These are phyloP conservation scores for Apostasia ramifera DNA, from an alignment of 106 monocot genomes.

Conservation along the genomic window DNA sequence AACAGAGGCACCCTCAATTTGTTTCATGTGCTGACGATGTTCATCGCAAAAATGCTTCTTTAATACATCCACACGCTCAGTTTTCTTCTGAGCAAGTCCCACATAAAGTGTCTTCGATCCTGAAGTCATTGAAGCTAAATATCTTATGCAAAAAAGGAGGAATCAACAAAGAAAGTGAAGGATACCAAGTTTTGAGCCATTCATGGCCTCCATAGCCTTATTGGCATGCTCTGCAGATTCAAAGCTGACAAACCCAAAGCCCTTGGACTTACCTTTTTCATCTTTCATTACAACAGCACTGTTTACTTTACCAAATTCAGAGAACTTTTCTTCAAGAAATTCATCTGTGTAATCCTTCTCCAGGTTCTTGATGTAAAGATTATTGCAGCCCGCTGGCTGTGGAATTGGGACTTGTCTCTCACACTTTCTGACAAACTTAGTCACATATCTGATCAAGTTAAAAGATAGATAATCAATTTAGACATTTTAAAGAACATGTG, in stretches of 20 bases:
- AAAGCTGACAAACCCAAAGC: conserved; percentile 71
- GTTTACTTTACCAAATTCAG: conserved; percentile 36
- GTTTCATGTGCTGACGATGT: neutral
- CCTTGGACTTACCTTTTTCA: conserved; percentile 30
- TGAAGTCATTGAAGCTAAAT: conserved; percentile 4
- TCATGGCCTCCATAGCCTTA: conserved; percentile 40
- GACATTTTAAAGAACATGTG: neutral
- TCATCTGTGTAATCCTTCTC: conserved; percentile 31
- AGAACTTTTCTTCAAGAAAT: conserved; percentile 34
- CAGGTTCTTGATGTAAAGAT: conserved; percentile 70
- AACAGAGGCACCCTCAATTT: conserved; percentile 28
- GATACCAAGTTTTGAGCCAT: conserved; percentile 40
- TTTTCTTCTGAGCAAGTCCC: conserved; percentile 39
- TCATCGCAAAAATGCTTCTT: conserved; percentile 5
- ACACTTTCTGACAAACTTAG: conserved; percentile 48
- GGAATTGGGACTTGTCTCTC: conserved; percentile 15
- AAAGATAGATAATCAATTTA: neutral
- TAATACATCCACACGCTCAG: conserved; percentile 24
- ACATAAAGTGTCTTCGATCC: conserved; percentile 49
- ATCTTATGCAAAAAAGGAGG: neutral
- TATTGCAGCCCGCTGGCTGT: conserved; percentile 15
- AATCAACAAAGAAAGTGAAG: neutral
- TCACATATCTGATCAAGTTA: conserved; percentile 41
- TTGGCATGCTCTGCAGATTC: conserved; percentile 28
- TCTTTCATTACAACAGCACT: conserved; percentile 55